These are phyloP conservation scores for Globisporangium megalacanthum DNA, from an alignment of 352 stramenopile species.

Conservation along the genomic window DNA sequence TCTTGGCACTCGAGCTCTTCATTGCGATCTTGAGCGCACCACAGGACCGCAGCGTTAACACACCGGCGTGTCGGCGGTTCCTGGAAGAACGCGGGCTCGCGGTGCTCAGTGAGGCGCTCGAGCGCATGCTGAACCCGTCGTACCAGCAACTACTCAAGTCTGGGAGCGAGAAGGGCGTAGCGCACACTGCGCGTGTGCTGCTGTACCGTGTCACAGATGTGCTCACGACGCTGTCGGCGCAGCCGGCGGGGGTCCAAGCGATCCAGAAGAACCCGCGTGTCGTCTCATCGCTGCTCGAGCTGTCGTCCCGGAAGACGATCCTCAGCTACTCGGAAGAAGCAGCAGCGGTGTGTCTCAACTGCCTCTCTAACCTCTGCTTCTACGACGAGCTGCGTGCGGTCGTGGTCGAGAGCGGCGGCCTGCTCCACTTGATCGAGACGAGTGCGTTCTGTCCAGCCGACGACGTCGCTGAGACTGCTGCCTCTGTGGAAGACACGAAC, in stretches of 20 bases:
- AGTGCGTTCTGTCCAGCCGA: slow-evolving; percentile 59
- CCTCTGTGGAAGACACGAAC: slow-evolving; percentile 19
- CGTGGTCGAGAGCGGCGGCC: slow-evolving; percentile 54
- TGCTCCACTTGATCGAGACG: slow-evolving; percentile 64
- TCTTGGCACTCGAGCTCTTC: slow-evolving; percentile 67
- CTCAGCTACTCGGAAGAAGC: slow-evolving; percentile 52
- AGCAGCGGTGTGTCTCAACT: slow-evolving; percentile 52
- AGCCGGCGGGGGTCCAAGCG: slow-evolving; percentile 32
- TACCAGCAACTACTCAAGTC: slow-evolving; percentile 64
- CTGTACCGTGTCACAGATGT: slow-evolving; percentile 71
- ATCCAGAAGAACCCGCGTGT: slow-evolving; percentile 58
- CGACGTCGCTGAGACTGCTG: slow-evolving; percentile 19
- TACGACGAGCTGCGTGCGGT: slow-evolving; percentile 44
- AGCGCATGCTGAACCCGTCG: slow-evolving; percentile 61
- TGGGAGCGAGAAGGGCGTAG: slow-evolving; percentile 15
- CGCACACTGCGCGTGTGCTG: slow-evolving; percentile 51
- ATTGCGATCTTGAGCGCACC: slow-evolving; percentile 48
- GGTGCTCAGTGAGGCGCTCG: slow-evolving; percentile 48
- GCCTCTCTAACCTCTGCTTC: slow-evolving; percentile 55
- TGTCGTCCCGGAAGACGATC: slow-evolving; percentile 57
- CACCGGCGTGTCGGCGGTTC: slow-evolving; percentile 43
- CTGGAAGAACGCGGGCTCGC: slow-evolving; percentile 46
- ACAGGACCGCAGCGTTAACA: slow-evolving; percentile 45
- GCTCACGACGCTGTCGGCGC: slow-evolving; percentile 39
- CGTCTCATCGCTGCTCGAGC: slow-evolving; percentile 49